phyloP scores from a whole-genome alignment of 208 protist genomes.

The Herpetomonas samuelpessoai region DNA sequence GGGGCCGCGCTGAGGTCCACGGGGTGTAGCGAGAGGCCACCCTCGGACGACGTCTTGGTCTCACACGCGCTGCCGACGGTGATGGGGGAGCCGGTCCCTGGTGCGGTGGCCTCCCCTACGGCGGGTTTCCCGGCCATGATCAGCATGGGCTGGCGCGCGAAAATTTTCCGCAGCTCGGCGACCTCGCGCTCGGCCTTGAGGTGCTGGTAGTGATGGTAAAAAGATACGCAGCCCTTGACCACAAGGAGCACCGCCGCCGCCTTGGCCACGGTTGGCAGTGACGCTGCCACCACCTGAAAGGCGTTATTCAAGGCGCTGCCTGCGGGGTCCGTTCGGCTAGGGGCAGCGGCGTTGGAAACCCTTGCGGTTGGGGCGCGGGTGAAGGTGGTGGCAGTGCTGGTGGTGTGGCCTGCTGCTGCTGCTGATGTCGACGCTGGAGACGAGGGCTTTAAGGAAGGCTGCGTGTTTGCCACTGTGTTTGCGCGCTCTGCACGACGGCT shows the following conservation, averaged over 20 bases:
- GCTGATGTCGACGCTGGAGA: too few relatives aligned
- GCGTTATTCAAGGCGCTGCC: too few relatives aligned
- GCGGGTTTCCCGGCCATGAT: not conserved
- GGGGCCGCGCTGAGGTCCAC: constrained; percentile 10
- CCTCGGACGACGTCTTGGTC: too few relatives aligned
- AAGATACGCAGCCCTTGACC: not conserved
- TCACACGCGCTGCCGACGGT: not conserved
- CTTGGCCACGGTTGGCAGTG: not conserved
- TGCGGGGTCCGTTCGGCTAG: too few relatives aligned
- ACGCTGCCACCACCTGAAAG: not conserved
- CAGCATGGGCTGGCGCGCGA: not conserved
- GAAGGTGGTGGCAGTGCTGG: too few relatives aligned
- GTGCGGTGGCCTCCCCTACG: not conserved
- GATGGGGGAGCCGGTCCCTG: not conserved
- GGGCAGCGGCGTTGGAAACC: too few relatives aligned
- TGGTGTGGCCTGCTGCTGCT: too few relatives aligned
- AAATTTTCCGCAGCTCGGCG: not conserved
- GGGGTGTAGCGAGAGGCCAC: not conserved
- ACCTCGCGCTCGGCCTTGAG: not conserved
- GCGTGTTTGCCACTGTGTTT: too few relatives aligned
- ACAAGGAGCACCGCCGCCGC: not conserved
- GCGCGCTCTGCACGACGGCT: too few relatives aligned
- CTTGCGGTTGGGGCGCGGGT: too few relatives aligned
- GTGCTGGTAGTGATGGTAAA: not conserved
- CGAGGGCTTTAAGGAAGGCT: too few relatives aligned